A percentile compares a stretch with the other conserved stretches of the same genome.
These are phyloP conservation scores for Coniochaeta sp. DNA, from an alignment of 2,329 filamentous ascomycete genomes.

Conservation along the genomic window DNA sequence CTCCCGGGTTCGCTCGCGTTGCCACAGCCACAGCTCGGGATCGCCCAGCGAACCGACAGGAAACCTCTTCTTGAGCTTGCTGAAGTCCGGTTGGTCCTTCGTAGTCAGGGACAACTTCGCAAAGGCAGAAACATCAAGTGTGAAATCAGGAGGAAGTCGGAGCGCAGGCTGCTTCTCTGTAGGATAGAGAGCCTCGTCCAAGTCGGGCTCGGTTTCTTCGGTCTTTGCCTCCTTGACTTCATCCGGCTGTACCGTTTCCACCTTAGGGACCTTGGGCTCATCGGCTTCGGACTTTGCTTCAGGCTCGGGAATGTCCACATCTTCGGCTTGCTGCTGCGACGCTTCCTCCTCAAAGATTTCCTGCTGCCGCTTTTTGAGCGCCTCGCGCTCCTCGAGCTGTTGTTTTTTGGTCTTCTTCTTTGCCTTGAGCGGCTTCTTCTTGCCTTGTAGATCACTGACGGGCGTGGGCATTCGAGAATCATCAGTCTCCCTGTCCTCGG, in stretches of 20 bases:
- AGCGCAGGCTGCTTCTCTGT: constrained; percentile 39
- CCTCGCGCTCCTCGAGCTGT: constrained; percentile 59
- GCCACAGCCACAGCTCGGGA: constrained; percentile 50
- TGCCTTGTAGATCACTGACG: constrained; percentile 33
- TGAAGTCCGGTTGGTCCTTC: constrained; percentile 40
- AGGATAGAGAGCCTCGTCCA: constrained; percentile 40
- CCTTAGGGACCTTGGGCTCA: neutral
- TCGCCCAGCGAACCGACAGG: constrained; percentile 35
- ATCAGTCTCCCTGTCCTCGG: constrained; percentile 38
- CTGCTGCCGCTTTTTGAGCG: constrained; percentile 48
- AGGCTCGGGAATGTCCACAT: constrained; percentile 19
- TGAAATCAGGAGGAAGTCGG: constrained; percentile 34
- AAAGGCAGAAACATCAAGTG: constrained; percentile 36
- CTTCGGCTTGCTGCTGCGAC: constrained; percentile 22
- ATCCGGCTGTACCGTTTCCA: neutral
- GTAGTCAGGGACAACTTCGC: constrained; percentile 32
- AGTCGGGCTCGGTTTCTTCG: constrained; percentile 21
- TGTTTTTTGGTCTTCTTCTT: constrained; percentile 79
- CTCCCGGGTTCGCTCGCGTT: constrained; percentile 45
- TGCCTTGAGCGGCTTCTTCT: constrained; percentile 45
- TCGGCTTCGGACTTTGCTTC: constrained; percentile 19
- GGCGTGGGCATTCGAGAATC: constrained; percentile 40
- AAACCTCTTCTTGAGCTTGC: constrained; percentile 41
- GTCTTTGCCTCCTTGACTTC: constrained; percentile 4
- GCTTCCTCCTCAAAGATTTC: constrained; percentile 37